Evolutionary conservation across 305 asterid genomes (phyloP), one percentile per base, ranked within the genome.

Genomic region (Fraxinus latifolia): DNA sequence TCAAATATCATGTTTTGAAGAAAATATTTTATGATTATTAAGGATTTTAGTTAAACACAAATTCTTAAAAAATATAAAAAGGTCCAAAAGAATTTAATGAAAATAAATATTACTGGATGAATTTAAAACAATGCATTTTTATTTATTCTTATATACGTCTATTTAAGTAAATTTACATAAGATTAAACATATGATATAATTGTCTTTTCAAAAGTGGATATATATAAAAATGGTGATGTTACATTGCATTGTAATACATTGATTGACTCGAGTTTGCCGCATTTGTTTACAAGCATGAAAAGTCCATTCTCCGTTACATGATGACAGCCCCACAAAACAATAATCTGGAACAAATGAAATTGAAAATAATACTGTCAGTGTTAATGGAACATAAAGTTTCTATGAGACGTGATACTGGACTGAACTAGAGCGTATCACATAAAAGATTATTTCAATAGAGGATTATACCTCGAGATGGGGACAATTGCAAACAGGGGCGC

Each of bases 291-390:
- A 25, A 95, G 89, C 37, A 86, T 91, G 19, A 94, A 81, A 42
- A 95, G 98, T 80, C 99, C 97, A 15, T 87, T 84, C 86, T 89
- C 97, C 19, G 95, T 91, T 9, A 95, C 97, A 84, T 92, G 98
- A 5, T 97, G 91, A 83, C 99, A 95, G 39, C 99, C 97, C 99
- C 98, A 95, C 79, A 95, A 83, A 37, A 89, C 92, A 39, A 92
- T 85, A 23, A 85, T 89, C 99, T 95, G 94, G 71, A 80, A 80
- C 23, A 23, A 8, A 71, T 4, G 34, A 34, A 34, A 8, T 47
- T 23, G 27, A 8, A 42, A 42, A 42, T 42, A 9, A 42, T 42
- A 12, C 3, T 42, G 53, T 42, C 53, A 42, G 15, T 7, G 15
- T 1, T 11, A 7, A 42, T 42, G 7, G 37, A 42, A 8, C 34